Base-by-base conservation (phyloP, 2,329 filamentous ascomycete genomes). In the Penicillium sp. region DNA sequence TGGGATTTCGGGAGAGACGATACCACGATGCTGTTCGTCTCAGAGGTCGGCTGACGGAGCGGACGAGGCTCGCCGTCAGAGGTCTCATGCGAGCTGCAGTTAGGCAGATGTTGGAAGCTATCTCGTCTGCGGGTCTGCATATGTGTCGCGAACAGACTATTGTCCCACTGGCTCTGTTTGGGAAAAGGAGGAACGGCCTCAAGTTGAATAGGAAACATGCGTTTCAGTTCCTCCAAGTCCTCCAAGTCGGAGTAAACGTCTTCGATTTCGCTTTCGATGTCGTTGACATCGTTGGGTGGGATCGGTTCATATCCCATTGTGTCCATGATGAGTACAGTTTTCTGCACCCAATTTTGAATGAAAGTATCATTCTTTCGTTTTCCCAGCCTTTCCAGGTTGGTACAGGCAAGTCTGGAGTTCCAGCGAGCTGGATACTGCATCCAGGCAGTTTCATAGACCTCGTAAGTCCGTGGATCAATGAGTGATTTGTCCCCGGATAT, bases 161-260 rank as follows among this genome's bases (percentile, higher is more conserved):
- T 26, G n/a, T 31, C 42, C 18, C 42, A 25, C 5, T 12, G 14
- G 5, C 15, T 44, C 14, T 49, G 33, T 25, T 31, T 47, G 2
- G 56, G 42, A 22, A 29, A 50, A 22, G 60, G 58, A 29, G 54
- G 49, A 23, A 53, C 14, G 1, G 49, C 50, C 43, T 64, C 60
- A 18, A 61, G 53, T 1, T 51, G 41, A 1, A 56, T 11, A 8
- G 53, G 43, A 22, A 23, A 14, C 2, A 37, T 18, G 3, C 33
- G n/a, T 29, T 27, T 12, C 23, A n/a, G 3, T 18, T 49, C 46
- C 15, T 23, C 29, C 11, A 41, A 42, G 5, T 40, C 37, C 7
- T 12, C n/a, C 15, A 7, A 33, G 15, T 37, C 31, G 12, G 20
- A 25, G 46, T 37, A 29, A 25, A n/a, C 29, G 22, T 49, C 46